A percentile compares a stretch with the other conserved stretches of the same genome.
phyloP scores from a whole-genome alignment of 345 rosid genomes.

The Atalantia buxifolia region DNA sequence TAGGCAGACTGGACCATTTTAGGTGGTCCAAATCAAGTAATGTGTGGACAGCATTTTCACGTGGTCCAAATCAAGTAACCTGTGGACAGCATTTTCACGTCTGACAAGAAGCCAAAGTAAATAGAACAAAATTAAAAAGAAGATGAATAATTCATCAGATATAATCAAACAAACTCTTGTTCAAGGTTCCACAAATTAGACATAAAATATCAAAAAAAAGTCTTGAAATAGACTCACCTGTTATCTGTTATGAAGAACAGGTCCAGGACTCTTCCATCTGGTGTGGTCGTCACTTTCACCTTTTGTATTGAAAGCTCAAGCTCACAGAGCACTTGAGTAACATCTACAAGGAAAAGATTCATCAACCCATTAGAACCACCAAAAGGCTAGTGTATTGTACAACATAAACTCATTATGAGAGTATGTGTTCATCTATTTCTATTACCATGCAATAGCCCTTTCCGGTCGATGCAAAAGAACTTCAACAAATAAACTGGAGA shows the following conservation, averaged over 20 bases:
- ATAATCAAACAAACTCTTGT: not conserved
- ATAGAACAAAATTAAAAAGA: not conserved
- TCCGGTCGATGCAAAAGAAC: conserved; percentile 60
- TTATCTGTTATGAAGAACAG: conserved; percentile 84
- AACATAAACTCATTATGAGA: not conserved
- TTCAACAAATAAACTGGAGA: conserved; percentile 67
- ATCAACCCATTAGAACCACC: conserved; percentile 15
- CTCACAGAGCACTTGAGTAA: conserved; percentile 72
- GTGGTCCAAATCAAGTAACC: not conserved
- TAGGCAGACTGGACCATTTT: not conserved
- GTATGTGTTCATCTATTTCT: not conserved
- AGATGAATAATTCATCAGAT: not conserved
- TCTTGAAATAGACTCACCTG: conserved; percentile 40
- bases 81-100: not conserved
- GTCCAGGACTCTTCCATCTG: conserved; percentile 75
- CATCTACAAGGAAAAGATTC: conserved; percentile 45
- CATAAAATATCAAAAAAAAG: not conserved
- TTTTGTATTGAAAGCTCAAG: conserved; percentile 79
- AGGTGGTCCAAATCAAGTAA: conserved; percentile 7
- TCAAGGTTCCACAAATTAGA: not conserved
- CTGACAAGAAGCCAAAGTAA: not conserved
- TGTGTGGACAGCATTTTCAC: not conserved
- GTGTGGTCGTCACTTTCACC: conserved; percentile 85
- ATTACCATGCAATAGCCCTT: conserved; percentile 75
- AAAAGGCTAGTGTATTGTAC: not conserved